A percentile compares a stretch with the other conserved stretches of the same genome.
Conservation (phyloP, 768 basidiomycete species). For the Mycena haematopus region DNA sequence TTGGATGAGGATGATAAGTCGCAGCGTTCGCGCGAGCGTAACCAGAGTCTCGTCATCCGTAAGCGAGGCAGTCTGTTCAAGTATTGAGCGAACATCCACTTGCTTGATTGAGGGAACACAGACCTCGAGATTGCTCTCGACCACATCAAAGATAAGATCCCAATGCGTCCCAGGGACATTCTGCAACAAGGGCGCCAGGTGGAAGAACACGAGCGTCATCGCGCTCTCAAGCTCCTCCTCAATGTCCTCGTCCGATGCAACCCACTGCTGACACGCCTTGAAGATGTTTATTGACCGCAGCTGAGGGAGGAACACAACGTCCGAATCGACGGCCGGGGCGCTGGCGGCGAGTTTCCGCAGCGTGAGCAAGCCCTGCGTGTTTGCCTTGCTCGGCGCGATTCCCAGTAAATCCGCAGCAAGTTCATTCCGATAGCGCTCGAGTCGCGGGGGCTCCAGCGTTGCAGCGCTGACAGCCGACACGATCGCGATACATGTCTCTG, state of each 20-base stretch:
- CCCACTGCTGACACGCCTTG: conserved; percentile 86
- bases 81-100: neutral
- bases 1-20: conserved; percentile 68
- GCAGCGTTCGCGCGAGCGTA: conserved; percentile 71
- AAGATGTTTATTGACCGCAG: conserved; percentile 86
- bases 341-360: conserved; percentile 73
- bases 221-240: conserved; percentile 81
- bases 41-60: conserved; percentile 64
- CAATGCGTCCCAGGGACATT: conserved; percentile 88
- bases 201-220: conserved; percentile 74
- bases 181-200: conserved; percentile 88
- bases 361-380: conserved; percentile 69
- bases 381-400: conserved; percentile 65
- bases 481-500: conserved; percentile 72
- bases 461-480: conserved; percentile 63
- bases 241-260: conserved; percentile 64
- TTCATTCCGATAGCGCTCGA: conserved; percentile 89
- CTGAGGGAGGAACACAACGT: conserved; percentile 84
- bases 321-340: conserved; percentile 81
- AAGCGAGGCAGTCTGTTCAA: conserved; percentile 60
- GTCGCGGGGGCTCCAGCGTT: conserved; percentile 70
- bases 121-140: conserved; percentile 91
- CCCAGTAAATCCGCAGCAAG: conserved; percentile 82
- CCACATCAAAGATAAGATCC: conserved; percentile 89
- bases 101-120: conserved; percentile 22